Conservation (phyloP, 2,329 filamentous ascomycete genomes). For the Nemania sp. region DNA sequence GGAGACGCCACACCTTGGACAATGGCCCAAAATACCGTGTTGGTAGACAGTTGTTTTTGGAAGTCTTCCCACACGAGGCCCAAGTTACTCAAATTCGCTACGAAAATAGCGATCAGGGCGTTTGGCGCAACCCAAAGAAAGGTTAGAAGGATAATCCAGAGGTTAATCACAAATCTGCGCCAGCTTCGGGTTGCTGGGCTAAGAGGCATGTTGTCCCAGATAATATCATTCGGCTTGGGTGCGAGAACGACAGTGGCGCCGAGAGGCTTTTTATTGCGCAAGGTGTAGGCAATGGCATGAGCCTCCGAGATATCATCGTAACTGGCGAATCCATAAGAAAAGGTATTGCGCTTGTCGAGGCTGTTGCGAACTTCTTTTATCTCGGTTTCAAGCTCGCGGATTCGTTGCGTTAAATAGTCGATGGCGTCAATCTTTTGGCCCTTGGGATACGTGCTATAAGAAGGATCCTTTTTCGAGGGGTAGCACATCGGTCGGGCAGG, state of each 20-base stretch:
- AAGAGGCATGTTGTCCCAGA: constrained; percentile 91
- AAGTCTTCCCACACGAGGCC: constrained; percentile 81
- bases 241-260: constrained; percentile 79
- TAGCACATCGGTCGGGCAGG: constrained; percentile 76
- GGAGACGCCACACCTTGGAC: constrained; percentile 92
- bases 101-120: constrained; percentile 89
- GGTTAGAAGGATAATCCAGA: constrained; percentile 83
- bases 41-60: constrained; percentile 61
- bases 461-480: constrained; percentile 78
- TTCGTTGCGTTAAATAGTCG: constrained; percentile 85
- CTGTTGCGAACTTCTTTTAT: constrained; percentile 81
- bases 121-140: constrained; percentile 90
- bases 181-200: constrained; percentile 69
- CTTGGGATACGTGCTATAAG: constrained; percentile 62
- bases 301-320: constrained; percentile 88
- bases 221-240: constrained; percentile 86
- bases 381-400: constrained; percentile 78
- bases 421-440: constrained; percentile 89
- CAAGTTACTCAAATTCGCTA: constrained; percentile 83
- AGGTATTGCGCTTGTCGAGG: constrained; percentile 84
- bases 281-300: constrained; percentile 82
- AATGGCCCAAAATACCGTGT: constrained; percentile 77
- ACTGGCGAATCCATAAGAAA: constrained; percentile 92
- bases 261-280: constrained; percentile 78
- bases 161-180: constrained; percentile 75